A percentile compares a stretch with the other conserved stretches of the same genome.
phyloP scores from a whole-genome alignment of 2,329 filamentous ascomycete genomes.

The Colletotrichum limetticola region DNA sequence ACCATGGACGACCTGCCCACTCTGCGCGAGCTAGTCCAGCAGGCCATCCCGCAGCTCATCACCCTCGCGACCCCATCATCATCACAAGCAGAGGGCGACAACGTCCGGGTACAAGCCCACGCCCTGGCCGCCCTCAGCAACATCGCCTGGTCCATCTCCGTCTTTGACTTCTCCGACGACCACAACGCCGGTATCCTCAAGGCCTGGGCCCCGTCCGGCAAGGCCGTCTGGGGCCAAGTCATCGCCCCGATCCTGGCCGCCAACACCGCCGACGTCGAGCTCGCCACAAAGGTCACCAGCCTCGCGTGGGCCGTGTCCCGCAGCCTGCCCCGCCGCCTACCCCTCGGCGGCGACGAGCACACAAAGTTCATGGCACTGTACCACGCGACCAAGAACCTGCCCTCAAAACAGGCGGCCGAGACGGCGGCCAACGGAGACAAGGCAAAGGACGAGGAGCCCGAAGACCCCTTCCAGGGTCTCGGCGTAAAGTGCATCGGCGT shows the following conservation, averaged over 20 bases:
- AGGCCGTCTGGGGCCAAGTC: slow-evolving; percentile 67
- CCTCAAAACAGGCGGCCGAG: slow-evolving; percentile 24
- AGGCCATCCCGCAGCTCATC: slow-evolving; percentile 60
- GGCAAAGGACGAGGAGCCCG: slow-evolving; percentile 40
- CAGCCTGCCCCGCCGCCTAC: slow-evolving; percentile 58
- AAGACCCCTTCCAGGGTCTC: slow-evolving; percentile 70
- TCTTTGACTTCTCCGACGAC: slow-evolving; percentile 67
- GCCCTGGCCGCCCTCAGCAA: slow-evolving; percentile 73
- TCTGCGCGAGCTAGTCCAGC: slow-evolving; percentile 58
- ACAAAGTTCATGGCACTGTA: slow-evolving; percentile 74
- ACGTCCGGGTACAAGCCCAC: slow-evolving; percentile 59
- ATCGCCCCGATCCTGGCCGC: slow-evolving; percentile 67
- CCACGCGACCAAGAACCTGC: slow-evolving; percentile 62
- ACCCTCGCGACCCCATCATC: slow-evolving; percentile 55
- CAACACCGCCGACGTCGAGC: slow-evolving; percentile 69
- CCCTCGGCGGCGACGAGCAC: slow-evolving; percentile 64
- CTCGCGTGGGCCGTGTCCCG: slow-evolving; percentile 74
- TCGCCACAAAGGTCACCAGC: slow-evolving; percentile 72
- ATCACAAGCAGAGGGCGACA: slow-evolving; percentile 51
- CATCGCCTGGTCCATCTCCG: slow-evolving; percentile 73
- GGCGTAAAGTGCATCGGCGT: slow-evolving; percentile 76
- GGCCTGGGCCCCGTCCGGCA: slow-evolving; percentile 65
- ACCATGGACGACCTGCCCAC: slow-evolving; percentile 65
- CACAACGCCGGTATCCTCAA: slow-evolving; percentile 62
- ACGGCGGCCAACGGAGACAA: slow-evolving; percentile 25